A percentile compares a stretch with the other conserved stretches of the same genome.
These are phyloP conservation scores for Phyllachora maydis DNA, from an alignment of 2,329 filamentous ascomycete species.

Conservation along the genomic window DNA sequence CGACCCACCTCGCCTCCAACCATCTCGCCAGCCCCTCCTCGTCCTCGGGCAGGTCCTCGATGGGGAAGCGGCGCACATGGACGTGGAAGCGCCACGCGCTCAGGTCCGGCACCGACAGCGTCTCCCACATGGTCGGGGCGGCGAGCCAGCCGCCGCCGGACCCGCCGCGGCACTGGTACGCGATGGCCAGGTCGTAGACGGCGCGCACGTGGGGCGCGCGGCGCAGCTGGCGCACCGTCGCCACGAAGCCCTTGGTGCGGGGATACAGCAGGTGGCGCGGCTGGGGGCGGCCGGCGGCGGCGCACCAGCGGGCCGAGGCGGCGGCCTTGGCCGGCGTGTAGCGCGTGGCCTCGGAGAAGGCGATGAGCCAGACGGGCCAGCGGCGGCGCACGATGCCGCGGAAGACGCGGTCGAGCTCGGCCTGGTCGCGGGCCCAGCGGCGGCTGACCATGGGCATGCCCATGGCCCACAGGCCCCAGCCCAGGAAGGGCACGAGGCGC, in stretches of 20 bases:
- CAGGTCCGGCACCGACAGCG: constrained; percentile 18
- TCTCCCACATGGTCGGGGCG: constrained; percentile 31
- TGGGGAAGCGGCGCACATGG: constrained; percentile 22
- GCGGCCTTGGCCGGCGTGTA: constrained; percentile 31
- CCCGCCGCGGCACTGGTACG: too few relatives aligned
- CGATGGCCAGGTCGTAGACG: constrained; percentile 33
- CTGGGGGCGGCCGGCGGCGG: constrained; percentile 22
- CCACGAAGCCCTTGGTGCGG: constrained; percentile 37
- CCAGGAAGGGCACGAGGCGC: constrained; percentile 35
- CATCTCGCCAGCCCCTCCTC: constrained; percentile 27
- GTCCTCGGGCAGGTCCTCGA: constrained; percentile 23
- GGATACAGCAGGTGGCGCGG: constrained; percentile 38
- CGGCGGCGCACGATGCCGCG: constrained; percentile 24
- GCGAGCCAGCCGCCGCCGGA: constrained; percentile 18
- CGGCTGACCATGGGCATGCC: constrained; percentile 42
- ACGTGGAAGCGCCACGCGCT: constrained; percentile 28
- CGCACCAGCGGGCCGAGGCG: constrained; percentile 29
- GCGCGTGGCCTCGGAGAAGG: constrained; percentile 42
- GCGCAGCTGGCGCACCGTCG: constrained; percentile 33
- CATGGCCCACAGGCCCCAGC: constrained; percentile 44
- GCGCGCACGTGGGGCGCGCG: constrained; percentile 27
- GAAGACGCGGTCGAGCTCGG: constrained; percentile 36
- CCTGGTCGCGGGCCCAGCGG: constrained; percentile 34
- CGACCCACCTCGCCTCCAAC: constrained; percentile 29
- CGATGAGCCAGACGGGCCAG: constrained; percentile 42